Base-by-base conservation (phyloP, 768 basidiomycete genomes). In the Boletus fagicola region DNA sequence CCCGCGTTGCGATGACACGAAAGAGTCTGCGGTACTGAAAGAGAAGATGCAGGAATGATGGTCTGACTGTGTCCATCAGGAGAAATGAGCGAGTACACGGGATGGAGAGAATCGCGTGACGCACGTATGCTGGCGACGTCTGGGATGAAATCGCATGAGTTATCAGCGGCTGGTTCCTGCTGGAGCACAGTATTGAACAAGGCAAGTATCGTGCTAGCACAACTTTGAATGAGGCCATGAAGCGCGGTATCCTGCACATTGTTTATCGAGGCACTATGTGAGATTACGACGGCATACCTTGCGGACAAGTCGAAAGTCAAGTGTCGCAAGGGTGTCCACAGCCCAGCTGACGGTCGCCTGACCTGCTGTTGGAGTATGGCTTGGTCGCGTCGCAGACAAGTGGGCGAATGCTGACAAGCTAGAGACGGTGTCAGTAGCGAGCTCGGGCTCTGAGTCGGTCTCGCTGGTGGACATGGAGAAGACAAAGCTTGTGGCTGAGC, bases 11-110 rank as follows among this genome's bases (percentile, higher is more conserved):
- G 47, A 81, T 72, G 31, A 58, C 45, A 51, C 78, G 81, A 62
- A 83, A 83, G 38, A 77, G 67, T 49, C 68, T 75, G 56, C 88
- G 76, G 54, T 82, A 78, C 38, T 74, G 73, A 59, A 90, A 84
- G 22, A 90, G 66, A 31, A 72, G 58, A 9, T 65, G 51, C 18
- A 80, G 33, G 35, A 74, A 74, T 0, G 66, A 64, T 12, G 62
- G 60, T 24, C 64, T 61, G 35, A 76, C 78, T 78, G 54, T 35
- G 36, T 16, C 40, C 31, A 18, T 33, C 54, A 12, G 22, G 12
- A n/a, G 35, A n/a, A 62, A 42, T 62, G 54, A 68, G 53, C 30
- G 28, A 42, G 26, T 44, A 26, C 18, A 49, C 13, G 38, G 12
- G 26, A 28, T 20, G 24, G 30, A 46, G 13, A 20, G 2, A 20